Conservation (phyloP, 2,329 filamentous ascomycete species). For the Cladosporium cucumerinum region DNA sequence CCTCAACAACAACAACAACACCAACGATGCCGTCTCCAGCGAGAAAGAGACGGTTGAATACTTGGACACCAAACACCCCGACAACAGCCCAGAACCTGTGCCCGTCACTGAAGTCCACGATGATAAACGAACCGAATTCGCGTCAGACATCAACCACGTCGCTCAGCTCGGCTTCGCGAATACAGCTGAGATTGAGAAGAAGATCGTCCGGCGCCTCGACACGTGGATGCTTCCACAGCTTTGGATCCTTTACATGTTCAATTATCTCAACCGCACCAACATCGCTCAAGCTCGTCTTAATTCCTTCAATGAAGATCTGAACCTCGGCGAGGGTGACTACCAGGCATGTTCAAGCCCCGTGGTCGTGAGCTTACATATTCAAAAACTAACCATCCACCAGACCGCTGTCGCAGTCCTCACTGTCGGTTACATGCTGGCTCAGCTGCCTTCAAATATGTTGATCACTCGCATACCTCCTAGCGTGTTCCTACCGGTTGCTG, state of each 20-base stretch:
- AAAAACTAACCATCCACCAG: slow-evolving; percentile 50
- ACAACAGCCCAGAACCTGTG: neutral
- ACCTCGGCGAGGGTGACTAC: slow-evolving; percentile 55
- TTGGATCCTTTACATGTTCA: slow-evolving; percentile 30
- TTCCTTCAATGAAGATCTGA: slow-evolving; percentile 52
- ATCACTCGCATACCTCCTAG: slow-evolving; percentile 50
- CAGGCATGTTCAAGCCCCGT: slow-evolving; percentile 39
- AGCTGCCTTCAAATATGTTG: slow-evolving; percentile 45
- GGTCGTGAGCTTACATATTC: neutral
- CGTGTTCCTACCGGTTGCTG: slow-evolving; percentile 50
- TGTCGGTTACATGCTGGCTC: slow-evolving; percentile 38
- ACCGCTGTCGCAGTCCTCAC: slow-evolving; percentile 48
- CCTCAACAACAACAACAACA: neutral
- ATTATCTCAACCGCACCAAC: slow-evolving; percentile 27
- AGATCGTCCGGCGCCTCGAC: slow-evolving; percentile 66
- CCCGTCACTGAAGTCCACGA: neutral
- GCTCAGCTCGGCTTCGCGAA: slow-evolving; percentile 10
- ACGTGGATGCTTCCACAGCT: slow-evolving; percentile 59
- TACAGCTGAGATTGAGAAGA: slow-evolving; percentile 9
- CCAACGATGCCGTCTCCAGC: neutral
- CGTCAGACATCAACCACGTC: slow-evolving; percentile 11
- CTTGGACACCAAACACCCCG: neutral
- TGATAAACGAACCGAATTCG: slow-evolving; percentile 3
- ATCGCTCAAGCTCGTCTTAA: slow-evolving; percentile 23
- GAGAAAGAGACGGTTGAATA: neutral